Conservation (phyloP, 441 rosid species). For the Daphne laureola region DNA sequence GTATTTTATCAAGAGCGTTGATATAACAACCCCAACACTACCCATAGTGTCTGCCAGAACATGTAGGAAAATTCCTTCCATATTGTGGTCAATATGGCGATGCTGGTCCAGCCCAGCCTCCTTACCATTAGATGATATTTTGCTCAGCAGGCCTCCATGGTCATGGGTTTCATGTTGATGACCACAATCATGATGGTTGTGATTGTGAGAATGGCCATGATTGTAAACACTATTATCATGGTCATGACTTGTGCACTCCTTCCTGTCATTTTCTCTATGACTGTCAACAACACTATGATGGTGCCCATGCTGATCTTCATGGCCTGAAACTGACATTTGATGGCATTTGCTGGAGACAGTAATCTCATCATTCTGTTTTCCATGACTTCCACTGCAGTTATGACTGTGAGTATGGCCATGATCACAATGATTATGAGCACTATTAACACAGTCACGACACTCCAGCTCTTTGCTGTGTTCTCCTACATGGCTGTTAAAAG, state of each 20-base stretch:
- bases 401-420: conserved; percentile 14
- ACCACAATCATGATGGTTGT: conserved; percentile 8
- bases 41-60: conserved; percentile 93
- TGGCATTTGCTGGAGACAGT: conserved; percentile 25
- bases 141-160: conserved; percentile 1
- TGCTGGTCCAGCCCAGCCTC: conserved; percentile 31
- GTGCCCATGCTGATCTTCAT: conserved; percentile 9
- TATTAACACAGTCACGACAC: conserved; percentile 10
- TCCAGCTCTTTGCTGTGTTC: conserved; percentile 4
- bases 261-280: conserved; percentile 1
- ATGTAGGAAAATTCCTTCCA: conserved; percentile 96
- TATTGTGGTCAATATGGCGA: conserved; percentile 86
- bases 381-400: conserved; percentile 12
- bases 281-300: conserved; percentile 14
- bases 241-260: conserved; percentile 5
- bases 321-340: conserved; percentile 1
- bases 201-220: conserved; percentile 13
- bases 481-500: conserved; percentile 2
- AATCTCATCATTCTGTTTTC: conserved; percentile 24
- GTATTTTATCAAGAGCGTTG: conserved; percentile 84
- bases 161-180: conserved; percentile 7
- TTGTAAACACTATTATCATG: conserved; percentile 4
- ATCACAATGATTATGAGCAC: conserved; percentile 14
- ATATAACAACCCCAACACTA: conserved; percentile 89
- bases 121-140: conserved; percentile 12